phyloP scores from a whole-genome alignment of 2,329 filamentous ascomycete species.

The Ophiosphaerella herpotricha region DNA sequence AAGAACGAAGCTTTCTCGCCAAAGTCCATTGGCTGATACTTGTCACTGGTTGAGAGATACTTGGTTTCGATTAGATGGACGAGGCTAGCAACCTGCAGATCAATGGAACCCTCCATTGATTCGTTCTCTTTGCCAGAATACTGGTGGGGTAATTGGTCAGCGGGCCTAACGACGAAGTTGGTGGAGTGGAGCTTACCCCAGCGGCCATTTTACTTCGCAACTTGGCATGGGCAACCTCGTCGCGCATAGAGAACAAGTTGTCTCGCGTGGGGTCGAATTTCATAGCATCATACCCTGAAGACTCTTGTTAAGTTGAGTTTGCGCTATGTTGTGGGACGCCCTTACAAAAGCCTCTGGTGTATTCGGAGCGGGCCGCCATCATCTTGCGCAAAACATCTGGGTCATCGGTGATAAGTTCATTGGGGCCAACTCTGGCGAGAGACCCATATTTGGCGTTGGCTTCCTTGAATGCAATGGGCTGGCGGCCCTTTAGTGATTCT shows the following conservation, averaged over 20 bases:
- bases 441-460: constrained; percentile 23
- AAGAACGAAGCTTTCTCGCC: constrained; percentile 56
- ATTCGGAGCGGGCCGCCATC: constrained; percentile 46
- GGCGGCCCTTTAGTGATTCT: constrained; percentile 18
- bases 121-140: constrained; percentile 56
- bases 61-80: constrained; percentile 54
- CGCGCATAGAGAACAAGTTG: constrained; percentile 56
- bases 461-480: constrained; percentile 14
- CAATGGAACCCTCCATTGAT: constrained; percentile 54
- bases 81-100: constrained; percentile 51
- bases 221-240: constrained; percentile 51
- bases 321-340: constrained; percentile 16
- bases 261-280: constrained; percentile 56
- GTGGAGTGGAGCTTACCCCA: constrained; percentile 24
- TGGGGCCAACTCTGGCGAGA: constrained; percentile 52
- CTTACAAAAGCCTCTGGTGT: constrained; percentile 31
- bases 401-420: constrained; percentile 53
- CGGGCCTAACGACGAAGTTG: constrained; percentile 41
- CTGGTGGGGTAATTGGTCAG: not conserved
- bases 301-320: not conserved
- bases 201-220: constrained; percentile 53
- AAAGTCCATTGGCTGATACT: constrained; percentile 49
- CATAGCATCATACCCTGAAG: constrained; percentile 43
- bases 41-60: constrained; percentile 37
- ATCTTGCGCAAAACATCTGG: constrained; percentile 54